Evolutionary conservation across 495 filamentous ascomycete genomes (phyloP), one percentile per base, ranked within the genome.

Genomic region (Mycothermus thermophilus): DNA sequence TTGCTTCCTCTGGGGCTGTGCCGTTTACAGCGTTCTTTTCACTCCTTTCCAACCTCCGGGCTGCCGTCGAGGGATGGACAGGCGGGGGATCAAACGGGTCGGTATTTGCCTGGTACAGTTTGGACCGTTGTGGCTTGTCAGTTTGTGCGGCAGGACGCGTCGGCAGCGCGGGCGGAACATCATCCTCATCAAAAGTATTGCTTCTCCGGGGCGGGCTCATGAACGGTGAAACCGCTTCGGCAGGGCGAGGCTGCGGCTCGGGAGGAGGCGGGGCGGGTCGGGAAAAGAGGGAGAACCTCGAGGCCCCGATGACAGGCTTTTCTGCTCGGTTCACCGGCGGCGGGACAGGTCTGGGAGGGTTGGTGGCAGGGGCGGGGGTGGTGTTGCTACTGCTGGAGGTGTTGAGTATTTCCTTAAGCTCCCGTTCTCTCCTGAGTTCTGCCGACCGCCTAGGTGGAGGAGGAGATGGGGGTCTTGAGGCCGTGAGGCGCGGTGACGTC

Each of bases 191-290:
- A 5, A 25, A 25, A 7, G 64, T 55, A 32, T 72, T 80, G 10
- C 75, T 73, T 44, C 79, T 92, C 36, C 75, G 78, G 10, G 88
- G 86, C 8, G 87, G 88, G 20, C 86, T 94, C 54, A 66, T 87
- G 48, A 97, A 95, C 0, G 90, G 88, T 5, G 90, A 95, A 1
- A 80, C 61, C 37, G 49, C 58, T 13, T 63, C 60, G 30, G 41
- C 33, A 20, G 50, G 39, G 10, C 46, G 50, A 31, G 37, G 48
- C 21, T 37, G 51, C n/a, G 52, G 30, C 20, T 63, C 55, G n/a
- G 50, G 23, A 12, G 48, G 50, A 11, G 45, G 47, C 8, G 48
- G 50, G 20, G 43, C 38, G 3, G 39, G 30, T 3, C 57, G 46
- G 10, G 41, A 33, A 12, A 55, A 37, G 4, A 52, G 44, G 8